Evolutionary conservation across 129 eudicot genomes (phyloP).

Genomic region (Pittosporum tobira): DNA sequence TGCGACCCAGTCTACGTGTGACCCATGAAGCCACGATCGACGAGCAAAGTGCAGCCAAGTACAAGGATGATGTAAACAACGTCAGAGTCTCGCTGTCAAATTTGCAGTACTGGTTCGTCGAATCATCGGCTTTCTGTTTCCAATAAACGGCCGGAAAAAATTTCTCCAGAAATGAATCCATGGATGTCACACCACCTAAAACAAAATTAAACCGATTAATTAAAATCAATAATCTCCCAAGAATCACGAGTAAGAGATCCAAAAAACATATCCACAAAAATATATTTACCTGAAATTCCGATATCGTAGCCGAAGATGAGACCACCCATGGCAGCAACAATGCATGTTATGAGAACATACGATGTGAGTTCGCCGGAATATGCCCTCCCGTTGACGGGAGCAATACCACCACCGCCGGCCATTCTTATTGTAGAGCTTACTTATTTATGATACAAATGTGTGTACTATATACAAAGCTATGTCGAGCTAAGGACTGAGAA

Average conservation of each 20-base stretch:
- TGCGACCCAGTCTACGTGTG: slow-evolving; percentile 69
- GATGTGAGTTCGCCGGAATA: slow-evolving; percentile 81
- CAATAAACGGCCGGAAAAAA: slow-evolving; percentile 65
- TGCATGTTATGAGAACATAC: slow-evolving; percentile 60
- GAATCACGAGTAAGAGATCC: too few relatives aligned
- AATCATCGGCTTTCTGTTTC: slow-evolving; percentile 37
- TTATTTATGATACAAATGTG: too few relatives aligned
- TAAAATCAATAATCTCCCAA: slow-evolving; percentile 4
- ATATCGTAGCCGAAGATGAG: slow-evolving; percentile 92
- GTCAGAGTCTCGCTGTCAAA: slow-evolving; percentile 65
- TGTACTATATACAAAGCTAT: neutral
- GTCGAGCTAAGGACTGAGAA: too few relatives aligned
- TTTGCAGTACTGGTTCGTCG: slow-evolving; percentile 74
- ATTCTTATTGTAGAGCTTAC: slow-evolving; percentile 22
- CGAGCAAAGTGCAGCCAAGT: slow-evolving; percentile 67
- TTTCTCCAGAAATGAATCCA: slow-evolving; percentile 57
- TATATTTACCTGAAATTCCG: slow-evolving; percentile 69
- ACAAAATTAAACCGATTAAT: neutral
- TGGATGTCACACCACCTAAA: slow-evolving; percentile 89
- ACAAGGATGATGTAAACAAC: slow-evolving; percentile 83
- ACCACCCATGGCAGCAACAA: slow-evolving; percentile 97
- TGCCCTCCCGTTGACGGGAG: slow-evolving; percentile 45
- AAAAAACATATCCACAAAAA: too few relatives aligned
- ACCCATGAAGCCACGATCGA: slow-evolving; percentile 77
- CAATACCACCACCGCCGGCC: slow-evolving; percentile 71